Evolutionary conservation across 2,329 filamentous ascomycete species (phyloP).

Genomic region (Phoma herbarum): DNA sequence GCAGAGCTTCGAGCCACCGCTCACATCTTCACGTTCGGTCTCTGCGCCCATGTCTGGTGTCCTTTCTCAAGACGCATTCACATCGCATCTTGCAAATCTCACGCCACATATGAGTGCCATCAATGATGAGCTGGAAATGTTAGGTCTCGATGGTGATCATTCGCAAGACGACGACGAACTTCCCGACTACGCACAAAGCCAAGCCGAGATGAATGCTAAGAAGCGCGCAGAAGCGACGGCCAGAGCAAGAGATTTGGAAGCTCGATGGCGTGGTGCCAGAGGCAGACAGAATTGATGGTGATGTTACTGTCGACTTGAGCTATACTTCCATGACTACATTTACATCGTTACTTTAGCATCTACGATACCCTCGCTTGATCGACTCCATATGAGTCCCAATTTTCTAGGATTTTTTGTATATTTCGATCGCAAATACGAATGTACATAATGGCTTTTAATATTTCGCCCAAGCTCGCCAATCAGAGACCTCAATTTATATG

Average conservation of each 20-base stretch:
- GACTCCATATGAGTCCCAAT: not conserved
- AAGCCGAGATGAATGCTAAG: slow-evolving; percentile 55
- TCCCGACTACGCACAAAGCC: slow-evolving; percentile 58
- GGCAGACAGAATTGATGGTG: slow-evolving; percentile 14
- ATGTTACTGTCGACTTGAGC: not conserved
- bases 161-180: slow-evolving; percentile 52
- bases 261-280: slow-evolving; percentile 50
- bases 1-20: slow-evolving; percentile 39
- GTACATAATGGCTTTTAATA: not conserved
- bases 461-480: no score
- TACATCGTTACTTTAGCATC: not conserved
- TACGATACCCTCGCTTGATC: slow-evolving; percentile 18
- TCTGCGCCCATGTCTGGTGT: slow-evolving; percentile 25
- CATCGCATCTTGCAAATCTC: slow-evolving; percentile 27
- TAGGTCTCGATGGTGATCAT: slow-evolving; percentile 45
- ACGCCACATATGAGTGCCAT: slow-evolving; percentile 36
- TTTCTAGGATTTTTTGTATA: not conserved
- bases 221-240: slow-evolving; percentile 54
- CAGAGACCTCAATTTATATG: not conserved
- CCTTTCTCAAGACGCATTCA: slow-evolving; percentile 4
- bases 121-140: slow-evolving; percentile 43
- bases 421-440: not conserved
- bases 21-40: slow-evolving; percentile 18
- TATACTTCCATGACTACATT: not conserved
- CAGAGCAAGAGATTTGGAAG: slow-evolving; percentile 56